phyloP scores from a whole-genome alignment of 176 grass and related monocot genomes.

The Alloteropsis semialata region DNA sequence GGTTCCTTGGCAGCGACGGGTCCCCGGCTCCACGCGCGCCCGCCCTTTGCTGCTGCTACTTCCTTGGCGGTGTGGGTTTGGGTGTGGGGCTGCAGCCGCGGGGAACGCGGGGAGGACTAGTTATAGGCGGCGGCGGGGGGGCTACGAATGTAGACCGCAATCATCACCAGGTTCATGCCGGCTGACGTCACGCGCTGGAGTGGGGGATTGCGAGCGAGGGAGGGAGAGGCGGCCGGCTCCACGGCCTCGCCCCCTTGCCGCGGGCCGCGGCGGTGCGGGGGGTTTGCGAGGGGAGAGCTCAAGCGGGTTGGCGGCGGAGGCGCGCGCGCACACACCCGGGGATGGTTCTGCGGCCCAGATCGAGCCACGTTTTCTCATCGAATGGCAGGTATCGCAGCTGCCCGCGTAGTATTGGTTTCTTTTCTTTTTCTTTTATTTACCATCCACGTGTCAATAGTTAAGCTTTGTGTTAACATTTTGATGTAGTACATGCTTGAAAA shows the following conservation, averaged over 20 bases:
- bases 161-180: background rate
- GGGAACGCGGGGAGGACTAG: background rate
- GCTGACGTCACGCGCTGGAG: background rate
- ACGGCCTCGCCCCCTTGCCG: no score
- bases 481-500: no score
- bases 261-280: background rate
- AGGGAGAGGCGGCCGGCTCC: no score
- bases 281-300: no score
- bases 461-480: background rate
- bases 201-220: background rate
- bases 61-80: background rate
- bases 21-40: background rate
- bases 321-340: no score
- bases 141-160: background rate
- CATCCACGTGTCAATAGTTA: background rate
- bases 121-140: background rate
- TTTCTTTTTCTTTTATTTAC: background rate
- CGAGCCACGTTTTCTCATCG: no score
- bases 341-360: background rate
- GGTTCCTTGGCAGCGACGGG: background rate
- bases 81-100: background rate
- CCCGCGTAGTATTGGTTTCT: no score
- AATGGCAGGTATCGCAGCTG: no score
- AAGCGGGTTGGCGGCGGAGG: background rate
- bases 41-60: background rate